A percentile compares a stretch with the other conserved stretches of the same genome.
These are phyloP conservation scores for Macrocybe gigantea DNA, from an alignment of 768 basidiomycete genomes.

Conservation along the genomic window DNA sequence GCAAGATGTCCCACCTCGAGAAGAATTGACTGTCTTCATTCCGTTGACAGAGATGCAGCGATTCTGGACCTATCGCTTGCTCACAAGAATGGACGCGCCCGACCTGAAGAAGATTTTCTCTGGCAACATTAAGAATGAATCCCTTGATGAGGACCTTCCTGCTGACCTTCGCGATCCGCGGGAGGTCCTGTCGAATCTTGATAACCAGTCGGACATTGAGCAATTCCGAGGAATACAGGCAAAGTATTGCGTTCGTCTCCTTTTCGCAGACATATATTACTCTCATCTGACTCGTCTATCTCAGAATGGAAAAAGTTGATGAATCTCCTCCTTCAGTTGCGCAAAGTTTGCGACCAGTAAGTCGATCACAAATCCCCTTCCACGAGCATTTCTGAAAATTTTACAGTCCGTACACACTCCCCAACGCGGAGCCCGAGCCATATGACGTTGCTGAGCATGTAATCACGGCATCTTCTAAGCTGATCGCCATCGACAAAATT, in stretches of 20 bases:
- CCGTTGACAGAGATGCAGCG: conserved; percentile 55
- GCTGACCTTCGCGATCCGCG: conserved; percentile 27
- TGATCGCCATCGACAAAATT: conserved; percentile 54
- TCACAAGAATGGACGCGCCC: conserved; percentile 45
- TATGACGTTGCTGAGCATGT: conserved; percentile 50
- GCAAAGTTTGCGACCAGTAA: conserved; percentile 67
- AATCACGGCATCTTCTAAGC: conserved; percentile 50
- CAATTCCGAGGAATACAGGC: conserved; percentile 22
- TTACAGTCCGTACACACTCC: conserved; percentile 48
- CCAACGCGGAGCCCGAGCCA: conserved; percentile 41
- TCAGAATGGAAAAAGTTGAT: conserved; percentile 53
- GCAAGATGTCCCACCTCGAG: conserved; percentile 47
- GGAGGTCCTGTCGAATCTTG: conserved; percentile 33
- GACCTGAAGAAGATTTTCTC: conserved; percentile 46
- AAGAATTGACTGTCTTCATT: conserved; percentile 51
- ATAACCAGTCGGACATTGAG: conserved; percentile 27
- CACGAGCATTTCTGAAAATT: conserved; percentile 2
- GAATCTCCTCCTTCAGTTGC: conserved; percentile 68
- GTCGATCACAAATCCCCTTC: conserved; percentile 9
- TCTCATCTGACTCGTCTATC: neutral
- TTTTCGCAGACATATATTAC: neutral
- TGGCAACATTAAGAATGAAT: conserved; percentile 12
- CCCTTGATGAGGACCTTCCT: conserved; percentile 14
- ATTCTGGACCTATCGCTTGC: conserved; percentile 55
- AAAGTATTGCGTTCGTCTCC: conserved; percentile 4